Evolutionary conservation across 768 basidiomycete species (phyloP).

Genomic region (Rubroboletus satanas): DNA sequence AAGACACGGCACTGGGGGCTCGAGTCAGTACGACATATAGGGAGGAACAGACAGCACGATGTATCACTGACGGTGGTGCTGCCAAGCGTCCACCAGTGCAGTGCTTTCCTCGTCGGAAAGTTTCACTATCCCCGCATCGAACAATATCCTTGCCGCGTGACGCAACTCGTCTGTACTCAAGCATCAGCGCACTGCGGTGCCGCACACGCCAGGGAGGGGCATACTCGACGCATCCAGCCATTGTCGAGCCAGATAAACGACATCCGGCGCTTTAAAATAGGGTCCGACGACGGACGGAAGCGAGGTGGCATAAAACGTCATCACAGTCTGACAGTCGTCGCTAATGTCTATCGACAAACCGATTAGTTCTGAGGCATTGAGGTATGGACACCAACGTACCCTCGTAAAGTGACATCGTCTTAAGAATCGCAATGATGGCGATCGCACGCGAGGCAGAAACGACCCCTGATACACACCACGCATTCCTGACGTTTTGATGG

Average conservation of each 20-base stretch:
- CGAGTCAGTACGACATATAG: constrained; percentile 8
- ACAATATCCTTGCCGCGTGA: constrained; percentile 70
- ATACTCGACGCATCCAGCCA: constrained; percentile 78
- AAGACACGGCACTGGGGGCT: constrained; percentile 51
- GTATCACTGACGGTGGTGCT: constrained; percentile 50
- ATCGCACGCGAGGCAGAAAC: constrained; percentile 70
- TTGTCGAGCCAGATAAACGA: constrained; percentile 65
- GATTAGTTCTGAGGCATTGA: background rate
- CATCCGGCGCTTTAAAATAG: constrained; percentile 60
- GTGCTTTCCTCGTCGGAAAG: constrained; percentile 67
- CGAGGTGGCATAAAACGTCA: constrained; percentile 77
- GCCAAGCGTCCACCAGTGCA: constrained; percentile 57
- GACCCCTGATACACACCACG: constrained; percentile 72
- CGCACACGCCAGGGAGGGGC: constrained; percentile 12
- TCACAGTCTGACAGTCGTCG: constrained; percentile 66
- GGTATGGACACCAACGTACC: constrained; percentile 36
- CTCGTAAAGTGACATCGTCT: constrained; percentile 70
- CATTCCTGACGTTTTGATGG: constrained; percentile 34
- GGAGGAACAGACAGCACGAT: background rate
- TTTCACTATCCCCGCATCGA: constrained; percentile 68
- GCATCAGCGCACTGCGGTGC: constrained; percentile 6
- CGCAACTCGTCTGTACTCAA: constrained; percentile 60
- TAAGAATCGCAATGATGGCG: constrained; percentile 61
- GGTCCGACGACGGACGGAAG: constrained; percentile 59
- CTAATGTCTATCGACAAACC: constrained; percentile 49